Conservation (phyloP, 805 yeast genomes). For the Saturnispora sanitii region DNA sequence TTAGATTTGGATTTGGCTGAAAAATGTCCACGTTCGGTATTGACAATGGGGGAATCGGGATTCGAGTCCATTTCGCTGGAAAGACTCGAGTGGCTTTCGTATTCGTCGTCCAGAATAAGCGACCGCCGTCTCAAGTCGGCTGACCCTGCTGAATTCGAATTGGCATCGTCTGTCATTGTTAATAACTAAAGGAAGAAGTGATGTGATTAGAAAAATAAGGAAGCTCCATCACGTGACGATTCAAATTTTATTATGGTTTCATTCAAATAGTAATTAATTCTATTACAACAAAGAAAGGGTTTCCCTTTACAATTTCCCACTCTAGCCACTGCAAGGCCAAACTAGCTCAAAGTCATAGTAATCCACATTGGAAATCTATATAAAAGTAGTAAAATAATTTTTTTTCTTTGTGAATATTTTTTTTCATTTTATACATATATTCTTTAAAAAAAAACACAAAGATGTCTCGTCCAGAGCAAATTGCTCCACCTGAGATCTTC, state of each 20-base stretch:
- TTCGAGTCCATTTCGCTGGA: not conserved
- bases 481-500: constrained; percentile 94
- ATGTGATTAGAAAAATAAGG: no score
- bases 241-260: no score
- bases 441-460: not conserved
- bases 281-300: not conserved
- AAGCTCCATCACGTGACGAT: no score
- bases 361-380: no score
- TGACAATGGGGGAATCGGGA: no score
- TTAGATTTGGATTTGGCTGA: not conserved
- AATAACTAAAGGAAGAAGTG: not conserved
- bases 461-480: constrained; percentile 94
- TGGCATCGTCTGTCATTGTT: not conserved
- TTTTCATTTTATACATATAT: no score
- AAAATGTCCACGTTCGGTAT: no score
- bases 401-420: not conserved
- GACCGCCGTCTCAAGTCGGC: constrained; percentile 13
- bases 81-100: constrained; percentile 9
- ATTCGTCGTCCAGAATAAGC: constrained; percentile 17
- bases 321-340: no score
- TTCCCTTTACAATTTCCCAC: not conserved
- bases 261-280: no score
- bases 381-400: not conserved
- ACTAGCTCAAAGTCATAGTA: no score
- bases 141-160: not conserved